phyloP scores from a whole-genome alignment of 73 alveolate genomes.

The Tetrahymena borealis region DNA sequence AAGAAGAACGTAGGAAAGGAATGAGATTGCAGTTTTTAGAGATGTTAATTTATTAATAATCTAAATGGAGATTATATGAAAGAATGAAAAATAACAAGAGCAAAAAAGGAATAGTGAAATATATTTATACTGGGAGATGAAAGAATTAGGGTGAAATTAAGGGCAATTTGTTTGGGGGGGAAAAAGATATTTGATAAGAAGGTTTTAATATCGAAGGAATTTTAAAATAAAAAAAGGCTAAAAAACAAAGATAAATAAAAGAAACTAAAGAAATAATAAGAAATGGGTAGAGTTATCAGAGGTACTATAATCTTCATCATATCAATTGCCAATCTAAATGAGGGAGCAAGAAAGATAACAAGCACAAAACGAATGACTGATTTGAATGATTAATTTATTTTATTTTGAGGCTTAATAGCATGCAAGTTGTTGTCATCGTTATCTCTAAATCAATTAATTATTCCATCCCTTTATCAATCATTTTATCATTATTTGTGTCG shows the following conservation, averaged over 20 bases:
- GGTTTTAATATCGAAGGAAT: background rate
- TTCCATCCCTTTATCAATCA: too few relatives aligned
- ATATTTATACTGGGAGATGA: background rate
- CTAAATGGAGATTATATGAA: background rate
- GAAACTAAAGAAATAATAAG: background rate
- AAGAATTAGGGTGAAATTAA: constrained; percentile 1
- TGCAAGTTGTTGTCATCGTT: background rate
- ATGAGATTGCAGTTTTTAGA: background rate
- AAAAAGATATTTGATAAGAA: background rate
- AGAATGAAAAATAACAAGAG: background rate
- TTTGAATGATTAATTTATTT: background rate
- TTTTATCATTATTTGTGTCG: background rate
- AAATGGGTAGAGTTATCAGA: constrained; percentile 2
- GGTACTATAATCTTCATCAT: background rate
- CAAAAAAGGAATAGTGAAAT: constrained; percentile 1
- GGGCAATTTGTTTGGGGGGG: background rate
- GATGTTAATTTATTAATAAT: background rate
- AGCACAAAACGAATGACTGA: background rate
- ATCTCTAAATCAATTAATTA: too few relatives aligned
- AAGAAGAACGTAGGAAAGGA: background rate
- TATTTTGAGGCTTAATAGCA: background rate
- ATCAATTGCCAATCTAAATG: background rate
- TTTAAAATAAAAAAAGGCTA: background rate
- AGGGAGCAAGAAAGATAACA: constrained; percentile 1
- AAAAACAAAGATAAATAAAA: background rate